Evolutionary conservation across 768 basidiomycete species (phyloP), one percentile per base, ranked within the genome.

Genomic region (Termitomyces bulborhizus): DNA sequence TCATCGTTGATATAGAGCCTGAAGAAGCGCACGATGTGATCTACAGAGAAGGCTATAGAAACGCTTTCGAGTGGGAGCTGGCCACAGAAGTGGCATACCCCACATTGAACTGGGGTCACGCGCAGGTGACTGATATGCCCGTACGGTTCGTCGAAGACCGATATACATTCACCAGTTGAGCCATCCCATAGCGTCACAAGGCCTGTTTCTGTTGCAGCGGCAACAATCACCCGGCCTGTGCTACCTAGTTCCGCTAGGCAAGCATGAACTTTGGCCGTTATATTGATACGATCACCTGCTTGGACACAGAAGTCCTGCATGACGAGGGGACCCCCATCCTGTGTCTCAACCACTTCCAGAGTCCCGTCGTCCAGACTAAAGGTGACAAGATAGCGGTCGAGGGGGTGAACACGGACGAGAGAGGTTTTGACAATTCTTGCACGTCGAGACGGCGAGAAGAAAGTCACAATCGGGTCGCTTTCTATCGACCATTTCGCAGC

Each of bases 161-260:
- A 71, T 40, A 91, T 77, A 56, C 84, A 83, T 59, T 84, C 84
- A 11, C 79, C 76, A 6, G 83, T 83, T n/a, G 70, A 61, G 7
- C 76, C 81, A 62, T 92, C 88, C 90, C 90, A 93, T 12, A 93
- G 62, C 0, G 90, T 88, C 21, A 92, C 74, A 9, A 80, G 72
- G 9, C 90, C 90, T 1, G 79, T 75, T 49, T 83, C 78, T 3
- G 88, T 86, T 16, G 82, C 81, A 12, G 80, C 78, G 40, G 75
- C 83, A 15, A 90, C 66, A 57, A 92, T 74, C 15, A 83, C 66
- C 18, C 77, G 79, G 13, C 69, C 68, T 45, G 66, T 71, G 6
- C 81, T 81, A 37, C 75, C 78, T 49, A 87, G 63, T 51, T 80
- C 77, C 46, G 80, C 66, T 45, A 69, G 68, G 59, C 80, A 83